A percentile compares a stretch with the other conserved stretches of the same genome.
phyloP scores from a whole-genome alignment of 2,329 filamentous ascomycete species.

The Beauveria scarabaeidicola region DNA sequence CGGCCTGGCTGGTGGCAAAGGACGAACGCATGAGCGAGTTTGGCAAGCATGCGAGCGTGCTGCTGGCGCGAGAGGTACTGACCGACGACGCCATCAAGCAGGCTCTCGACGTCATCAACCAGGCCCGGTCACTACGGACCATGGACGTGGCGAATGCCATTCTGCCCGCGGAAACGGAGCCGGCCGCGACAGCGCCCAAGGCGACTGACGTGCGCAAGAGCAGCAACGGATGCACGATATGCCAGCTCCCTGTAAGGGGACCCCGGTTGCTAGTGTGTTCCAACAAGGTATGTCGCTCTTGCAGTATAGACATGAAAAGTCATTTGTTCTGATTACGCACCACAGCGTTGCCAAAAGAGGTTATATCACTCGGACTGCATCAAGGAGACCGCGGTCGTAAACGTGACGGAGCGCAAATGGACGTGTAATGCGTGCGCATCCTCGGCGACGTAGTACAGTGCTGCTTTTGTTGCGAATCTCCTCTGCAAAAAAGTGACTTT shows the following conservation, averaged over 20 bases:
- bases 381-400: slow-evolving; percentile 24
- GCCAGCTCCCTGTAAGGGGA: slow-evolving; percentile 39
- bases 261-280: slow-evolving; percentile 40
- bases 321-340: slow-evolving; percentile 11
- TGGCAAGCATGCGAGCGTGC: slow-evolving; percentile 43
- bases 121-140: slow-evolving; percentile 19
- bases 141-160: slow-evolving; percentile 17
- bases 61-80: slow-evolving; percentile 41
- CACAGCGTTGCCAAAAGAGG: slow-evolving; percentile 33
- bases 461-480: too few species aligned
- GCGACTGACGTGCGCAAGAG: slow-evolving; percentile 32
- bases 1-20: slow-evolving; percentile 41
- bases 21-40: slow-evolving; percentile 44
- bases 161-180: not conserved
- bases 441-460: not conserved
- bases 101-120: slow-evolving; percentile 35
- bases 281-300: slow-evolving; percentile 34
- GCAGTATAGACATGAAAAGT: not conserved
- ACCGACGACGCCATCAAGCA: slow-evolving; percentile 34
- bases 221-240: slow-evolving; percentile 38
- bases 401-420: slow-evolving; percentile 32
- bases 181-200: slow-evolving; percentile 17
- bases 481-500: too few species aligned
- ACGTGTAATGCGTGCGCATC: slow-evolving; percentile 34
- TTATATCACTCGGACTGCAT: slow-evolving; percentile 44